Evolutionary conservation across 331 rosid genomes (phyloP).

Genomic region (Pyracantha coccinea): DNA sequence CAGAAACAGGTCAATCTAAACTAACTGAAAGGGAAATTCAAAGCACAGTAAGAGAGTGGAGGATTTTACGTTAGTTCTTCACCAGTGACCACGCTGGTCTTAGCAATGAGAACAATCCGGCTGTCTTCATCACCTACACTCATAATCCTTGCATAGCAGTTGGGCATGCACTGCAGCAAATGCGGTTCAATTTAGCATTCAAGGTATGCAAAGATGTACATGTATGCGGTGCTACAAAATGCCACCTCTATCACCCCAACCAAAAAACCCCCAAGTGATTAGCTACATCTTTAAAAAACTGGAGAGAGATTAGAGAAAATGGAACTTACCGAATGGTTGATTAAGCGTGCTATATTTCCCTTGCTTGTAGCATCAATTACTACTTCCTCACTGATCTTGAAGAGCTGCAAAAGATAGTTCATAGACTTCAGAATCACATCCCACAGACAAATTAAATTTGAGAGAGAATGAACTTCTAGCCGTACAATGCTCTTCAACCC

Average conservation of each 20-base stretch:
- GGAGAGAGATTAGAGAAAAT: not conserved
- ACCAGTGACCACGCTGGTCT: constrained; percentile 72
- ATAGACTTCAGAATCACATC: constrained; percentile 5
- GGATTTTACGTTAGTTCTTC: constrained; percentile 82
- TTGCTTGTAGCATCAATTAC: constrained; percentile 79
- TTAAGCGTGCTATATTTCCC: constrained; percentile 92
- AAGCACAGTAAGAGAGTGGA: not conserved
- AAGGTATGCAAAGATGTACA: not conserved
- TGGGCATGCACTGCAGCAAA: constrained; percentile 90
- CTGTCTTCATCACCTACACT: constrained; percentile 57
- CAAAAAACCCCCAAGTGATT: not conserved
- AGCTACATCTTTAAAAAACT: not conserved
- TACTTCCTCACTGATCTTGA: constrained; percentile 94
- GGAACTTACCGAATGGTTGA: constrained; percentile 86
- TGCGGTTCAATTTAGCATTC: constrained; percentile 20
- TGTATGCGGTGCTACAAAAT: not conserved
- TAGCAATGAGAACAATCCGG: constrained; percentile 92
- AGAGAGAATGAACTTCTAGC: not conserved
- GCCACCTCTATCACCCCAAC: not conserved
- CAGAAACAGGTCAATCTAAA: not conserved
- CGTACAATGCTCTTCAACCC: not conserved
- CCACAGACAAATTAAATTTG: not conserved
- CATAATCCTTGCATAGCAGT: constrained; percentile 93
- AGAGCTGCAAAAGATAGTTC: constrained; percentile 60
- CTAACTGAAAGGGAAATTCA: not conserved